These are phyloP conservation scores for Fusarium succisae DNA, from an alignment of 2,329 filamentous ascomycete species.

Conservation along the genomic window DNA sequence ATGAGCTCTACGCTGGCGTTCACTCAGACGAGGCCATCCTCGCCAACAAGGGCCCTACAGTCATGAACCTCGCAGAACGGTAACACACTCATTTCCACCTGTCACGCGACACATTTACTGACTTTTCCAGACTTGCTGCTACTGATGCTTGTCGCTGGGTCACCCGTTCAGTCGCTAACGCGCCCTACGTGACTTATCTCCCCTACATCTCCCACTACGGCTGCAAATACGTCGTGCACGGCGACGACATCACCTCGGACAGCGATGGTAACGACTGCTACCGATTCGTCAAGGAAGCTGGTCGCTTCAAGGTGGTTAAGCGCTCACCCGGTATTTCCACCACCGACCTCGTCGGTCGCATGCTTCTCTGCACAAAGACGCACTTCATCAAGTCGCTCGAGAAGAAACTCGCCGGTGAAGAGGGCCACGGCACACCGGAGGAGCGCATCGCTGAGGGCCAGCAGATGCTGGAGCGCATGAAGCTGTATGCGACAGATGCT, in stretches of 20 bases:
- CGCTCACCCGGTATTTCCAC: conserved; percentile 96
- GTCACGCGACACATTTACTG: not conserved
- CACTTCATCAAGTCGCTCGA: conserved; percentile 90
- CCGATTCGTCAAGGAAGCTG: conserved; percentile 93
- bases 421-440: conserved; percentile 74
- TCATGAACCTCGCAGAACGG: conserved; percentile 95
- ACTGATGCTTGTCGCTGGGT: conserved; percentile 97
- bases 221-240: conserved; percentile 94
- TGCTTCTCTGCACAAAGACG: conserved; percentile 93
- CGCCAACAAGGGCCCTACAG: conserved; percentile 96
- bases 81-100: conserved; percentile 44
- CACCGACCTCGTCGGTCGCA: conserved; percentile 96
- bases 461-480: conserved; percentile 83
- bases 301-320: conserved; percentile 95
- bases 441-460: conserved; percentile 71
- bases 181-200: conserved; percentile 93
- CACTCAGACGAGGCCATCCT: conserved; percentile 96
- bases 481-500: conserved; percentile 87
- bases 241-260: conserved; percentile 97
- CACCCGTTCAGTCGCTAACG: conserved; percentile 81
- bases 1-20: conserved; percentile 88
- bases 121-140: conserved; percentile 73
- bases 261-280: conserved; percentile 95
- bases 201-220: conserved; percentile 96
- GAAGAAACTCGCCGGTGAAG: conserved; percentile 72